Evolutionary conservation across 1,284 basidiomycete species (phyloP), one percentile per base, ranked within the genome.

Genomic region (Erythrobasidium hasegawianum): DNA sequence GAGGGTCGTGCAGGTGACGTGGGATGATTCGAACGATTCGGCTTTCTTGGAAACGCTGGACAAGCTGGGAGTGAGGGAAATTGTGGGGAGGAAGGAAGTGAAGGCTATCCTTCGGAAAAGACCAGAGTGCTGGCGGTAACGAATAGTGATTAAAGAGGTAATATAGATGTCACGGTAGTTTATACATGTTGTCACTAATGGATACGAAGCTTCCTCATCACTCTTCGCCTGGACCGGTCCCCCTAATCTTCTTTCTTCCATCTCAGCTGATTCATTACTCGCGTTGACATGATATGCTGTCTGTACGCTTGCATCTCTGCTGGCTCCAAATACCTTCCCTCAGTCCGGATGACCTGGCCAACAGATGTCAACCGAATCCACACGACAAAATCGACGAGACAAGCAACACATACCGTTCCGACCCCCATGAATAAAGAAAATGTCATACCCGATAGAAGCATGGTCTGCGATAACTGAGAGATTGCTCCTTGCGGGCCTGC

Each of bases 381-480:
- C n/a, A n/a, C n/a, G n/a, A n/a, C n/a, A n/a, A n/a, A n/a, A n/a
- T n/a, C n/a, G n/a, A n/a, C n/a, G n/a, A n/a, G n/a, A n/a, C n/a
- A n/a, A n/a, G n/a, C n/a, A n/a, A n/a, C n/a, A n/a, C 14, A 20
- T 26, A 55, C 52, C 10, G 59, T 57, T 49, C 55, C 54, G 26
- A 47, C 50, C 18, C 58, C 52, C 60, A 58, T 59, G 61, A 59
- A 64, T 20, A 47, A 18, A 16, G 55, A 52, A 38, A 68, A 90
- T 0, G 88, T 90, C 2, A 89, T 89, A 11, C 87, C 90, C 72
- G 89, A 91, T 75, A 87, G 87, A 38, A 93, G 83, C 92, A 96
- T 96, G 78, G 95, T 95, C 74, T 92, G 90, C 16, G 90, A 92
- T 47, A 96, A 84, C 0, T 92, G 94, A 1, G 89, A 87, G 45